Evolutionary conservation across 106 monocot species (phyloP).

Genomic region (Allium cepa): DNA sequence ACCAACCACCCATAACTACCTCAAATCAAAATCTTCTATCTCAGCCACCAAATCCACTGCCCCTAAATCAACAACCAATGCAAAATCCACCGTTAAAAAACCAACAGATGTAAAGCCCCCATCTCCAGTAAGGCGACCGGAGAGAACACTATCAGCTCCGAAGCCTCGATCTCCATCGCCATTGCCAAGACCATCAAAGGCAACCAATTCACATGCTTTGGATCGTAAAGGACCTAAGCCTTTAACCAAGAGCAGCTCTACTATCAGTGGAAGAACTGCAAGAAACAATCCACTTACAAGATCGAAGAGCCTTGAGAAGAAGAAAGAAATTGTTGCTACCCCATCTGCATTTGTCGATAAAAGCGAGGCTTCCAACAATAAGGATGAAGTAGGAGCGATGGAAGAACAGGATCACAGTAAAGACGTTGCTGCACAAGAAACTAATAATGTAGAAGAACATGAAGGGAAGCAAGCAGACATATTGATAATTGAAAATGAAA

Average conservation of each 20-base stretch:
- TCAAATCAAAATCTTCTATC: background rate
- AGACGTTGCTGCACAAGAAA: background rate
- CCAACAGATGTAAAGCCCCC: conserved; percentile 1
- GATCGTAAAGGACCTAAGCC: background rate
- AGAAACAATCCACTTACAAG: background rate
- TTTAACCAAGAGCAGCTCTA: background rate
- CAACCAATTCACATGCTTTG: background rate
- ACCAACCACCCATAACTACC: background rate
- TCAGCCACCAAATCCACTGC: background rate
- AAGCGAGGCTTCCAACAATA: background rate
- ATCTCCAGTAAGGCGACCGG: background rate
- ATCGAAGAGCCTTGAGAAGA: conserved; percentile 11
- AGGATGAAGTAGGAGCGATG: background rate
- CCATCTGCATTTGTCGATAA: background rate
- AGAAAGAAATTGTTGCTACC: background rate
- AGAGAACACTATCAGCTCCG: background rate
- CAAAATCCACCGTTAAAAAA: background rate
- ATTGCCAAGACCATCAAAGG: background rate
- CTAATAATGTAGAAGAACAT: background rate
- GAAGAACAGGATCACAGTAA: background rate
- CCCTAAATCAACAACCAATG: background rate
- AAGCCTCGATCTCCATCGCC: background rate
- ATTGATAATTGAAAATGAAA: background rate
- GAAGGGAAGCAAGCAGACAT: background rate
- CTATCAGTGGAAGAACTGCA: background rate